These are phyloP conservation scores for Didymella segeticola DNA, from an alignment of 2,329 filamentous ascomycete species.

Conservation along the genomic window DNA sequence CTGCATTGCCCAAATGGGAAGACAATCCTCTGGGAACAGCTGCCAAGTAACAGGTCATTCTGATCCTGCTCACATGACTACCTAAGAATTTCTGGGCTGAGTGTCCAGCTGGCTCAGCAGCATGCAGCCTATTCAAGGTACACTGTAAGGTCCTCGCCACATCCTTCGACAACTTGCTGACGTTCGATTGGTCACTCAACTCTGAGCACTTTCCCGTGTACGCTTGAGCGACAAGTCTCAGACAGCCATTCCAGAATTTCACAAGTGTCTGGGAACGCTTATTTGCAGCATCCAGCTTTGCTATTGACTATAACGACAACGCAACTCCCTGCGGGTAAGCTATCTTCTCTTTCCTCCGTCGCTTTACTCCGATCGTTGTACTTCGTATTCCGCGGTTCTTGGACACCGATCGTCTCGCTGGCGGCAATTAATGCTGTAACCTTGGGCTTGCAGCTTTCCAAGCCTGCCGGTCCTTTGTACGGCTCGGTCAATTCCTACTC, in stretches of 20 bases:
- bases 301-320: not conserved
- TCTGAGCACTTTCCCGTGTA: conserved; percentile 7
- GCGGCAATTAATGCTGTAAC: conserved; percentile 18
- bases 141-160: conserved; percentile 13
- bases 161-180: conserved; percentile 17
- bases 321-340: not conserved
- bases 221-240: conserved; percentile 4
- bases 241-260: not conserved
- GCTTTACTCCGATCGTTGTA: not conserved
- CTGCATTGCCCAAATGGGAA: not conserved
- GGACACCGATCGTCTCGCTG: conserved; percentile 8
- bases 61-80: not conserved
- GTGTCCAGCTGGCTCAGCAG: conserved; percentile 2
- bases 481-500: conserved; percentile 21
- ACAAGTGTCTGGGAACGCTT: not conserved
- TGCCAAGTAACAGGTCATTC: not conserved
- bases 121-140: conserved; percentile 1
- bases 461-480: conserved; percentile 5
- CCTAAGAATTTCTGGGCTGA: conserved; percentile 1
- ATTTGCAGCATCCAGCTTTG: not conserved
- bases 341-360: not conserved
- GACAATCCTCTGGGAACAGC: not conserved
- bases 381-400: conserved; percentile 5
- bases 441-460: conserved; percentile 12
- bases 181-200: conserved; percentile 11